Conservation (phyloP, 129 eudicot species). For the Oenanthe sinensis region DNA sequence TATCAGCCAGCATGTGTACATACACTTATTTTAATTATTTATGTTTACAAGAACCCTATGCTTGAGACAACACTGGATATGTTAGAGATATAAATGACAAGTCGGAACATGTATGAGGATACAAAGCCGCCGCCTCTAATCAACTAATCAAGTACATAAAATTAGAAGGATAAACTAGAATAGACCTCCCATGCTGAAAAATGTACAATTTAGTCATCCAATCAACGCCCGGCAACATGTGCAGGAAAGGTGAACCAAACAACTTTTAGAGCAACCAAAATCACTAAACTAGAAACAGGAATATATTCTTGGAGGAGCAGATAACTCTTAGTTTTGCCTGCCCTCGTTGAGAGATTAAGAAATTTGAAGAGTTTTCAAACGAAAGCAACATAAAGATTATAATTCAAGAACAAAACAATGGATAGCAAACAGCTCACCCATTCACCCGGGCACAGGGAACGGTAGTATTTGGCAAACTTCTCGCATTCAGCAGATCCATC, state of each 20-base stretch:
- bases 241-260: neutral
- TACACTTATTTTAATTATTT: neutral
- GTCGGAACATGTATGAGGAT: neutral
- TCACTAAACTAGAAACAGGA: neutral
- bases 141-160: too few relatives aligned
- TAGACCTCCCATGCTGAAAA: neutral
- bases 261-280: neutral
- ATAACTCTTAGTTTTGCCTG: neutral
- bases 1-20: neutral
- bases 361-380: neutral
- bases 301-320: neutral
- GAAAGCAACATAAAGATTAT: neutral
- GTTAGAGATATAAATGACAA: neutral
- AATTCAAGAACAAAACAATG: neutral
- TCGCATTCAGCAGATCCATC: slow-evolving; percentile 43
- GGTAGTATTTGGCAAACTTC: slow-evolving; percentile 55
- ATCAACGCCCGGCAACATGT: neutral
- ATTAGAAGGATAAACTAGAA: neutral
- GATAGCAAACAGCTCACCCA: slow-evolving; percentile 33
- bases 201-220: neutral
- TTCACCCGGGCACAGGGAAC: slow-evolving; percentile 64
- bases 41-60: neutral
- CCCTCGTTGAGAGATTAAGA: neutral
- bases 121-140: too few relatives aligned
- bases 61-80: neutral